Conservation (phyloP, 2,329 filamentous ascomycete species). For the Colletotrichum phormii region DNA sequence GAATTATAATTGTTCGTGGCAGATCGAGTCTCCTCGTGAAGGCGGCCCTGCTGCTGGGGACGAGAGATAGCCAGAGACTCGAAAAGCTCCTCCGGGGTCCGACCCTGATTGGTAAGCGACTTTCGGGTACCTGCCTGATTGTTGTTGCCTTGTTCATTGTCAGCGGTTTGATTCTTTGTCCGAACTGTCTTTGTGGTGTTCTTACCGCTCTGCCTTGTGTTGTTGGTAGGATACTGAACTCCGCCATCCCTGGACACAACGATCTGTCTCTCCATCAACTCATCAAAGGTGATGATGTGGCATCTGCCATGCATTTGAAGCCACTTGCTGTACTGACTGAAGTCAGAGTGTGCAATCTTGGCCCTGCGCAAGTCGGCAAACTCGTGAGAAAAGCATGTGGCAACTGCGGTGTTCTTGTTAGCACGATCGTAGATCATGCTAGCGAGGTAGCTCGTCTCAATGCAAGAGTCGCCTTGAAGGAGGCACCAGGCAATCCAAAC, state of each 20-base stretch:
- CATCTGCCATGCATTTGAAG: slow-evolving; percentile 20
- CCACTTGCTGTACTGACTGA: slow-evolving; percentile 6
- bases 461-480: background rate
- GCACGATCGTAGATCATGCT: background rate
- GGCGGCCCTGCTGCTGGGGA: background rate
- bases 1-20: background rate
- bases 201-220: background rate
- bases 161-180: background rate
- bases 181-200: background rate
- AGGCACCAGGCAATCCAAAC: slow-evolving; percentile 32
- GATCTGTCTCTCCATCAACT: background rate
- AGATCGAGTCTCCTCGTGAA: background rate
- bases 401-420: background rate
- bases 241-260: background rate
- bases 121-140: background rate
- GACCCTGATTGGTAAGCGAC: background rate
- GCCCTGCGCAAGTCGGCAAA: background rate
- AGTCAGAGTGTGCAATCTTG: background rate
- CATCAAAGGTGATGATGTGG: slow-evolving; percentile 12
- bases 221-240: background rate
- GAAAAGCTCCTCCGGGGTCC: background rate
- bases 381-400: slow-evolving; percentile 9
- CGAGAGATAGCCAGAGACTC: background rate
- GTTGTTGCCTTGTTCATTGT: background rate
- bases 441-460: slow-evolving; percentile 14